Base-by-base conservation (phyloP, 371 early-diverging fungal species). In the Mucor saturninus region DNA sequence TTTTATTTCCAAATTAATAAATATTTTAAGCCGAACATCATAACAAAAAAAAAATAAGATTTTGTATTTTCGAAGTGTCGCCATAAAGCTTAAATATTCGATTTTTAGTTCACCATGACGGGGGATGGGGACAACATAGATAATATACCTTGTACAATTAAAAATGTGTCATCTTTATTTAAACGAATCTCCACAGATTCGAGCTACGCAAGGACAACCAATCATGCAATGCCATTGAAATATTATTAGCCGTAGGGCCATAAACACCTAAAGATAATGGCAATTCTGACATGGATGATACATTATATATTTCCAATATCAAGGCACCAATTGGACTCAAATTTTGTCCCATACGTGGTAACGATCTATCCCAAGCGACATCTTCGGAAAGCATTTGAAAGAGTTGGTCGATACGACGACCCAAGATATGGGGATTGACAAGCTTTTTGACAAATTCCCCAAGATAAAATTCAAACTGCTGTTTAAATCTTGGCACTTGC, bases 321-420 rank as follows among this genome's bases (percentile, higher is more conserved):
- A 21, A 21, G 21, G 21, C 21, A 21, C 21, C 21, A 21, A 21
- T 21, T 21, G 21, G 21, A 21, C 10, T 42, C 5, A 6, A 29
- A 5, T 6, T 35, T 35, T 35, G 4, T 10, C 66, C 42, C 13
- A 66, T 54, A 35, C 62, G 68, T 29, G 63, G 61, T 26, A 68
- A 46, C 3, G 59, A 39, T 8, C 62, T 59, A 38, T 71, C 75
- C 75, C 75, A 75, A 8, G 32, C 56, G 2, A 72, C 69, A 49
- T 75, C 72, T 35, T 73, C 70, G 0, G 13, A 6, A 15, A 73
- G 29, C 14, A 73, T 60, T 1, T 50, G 37, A 0, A 21, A 53
- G 10, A 66, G 28, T 2, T 58, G 54, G 15, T 73, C 67, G 46
- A 73, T 69, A 11, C 57, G 52, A 11, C 63, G 67, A 5, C n/a